Evolutionary conservation across 2,329 filamentous ascomycete species (phyloP).

Genomic region (Alternaria sp.): DNA sequence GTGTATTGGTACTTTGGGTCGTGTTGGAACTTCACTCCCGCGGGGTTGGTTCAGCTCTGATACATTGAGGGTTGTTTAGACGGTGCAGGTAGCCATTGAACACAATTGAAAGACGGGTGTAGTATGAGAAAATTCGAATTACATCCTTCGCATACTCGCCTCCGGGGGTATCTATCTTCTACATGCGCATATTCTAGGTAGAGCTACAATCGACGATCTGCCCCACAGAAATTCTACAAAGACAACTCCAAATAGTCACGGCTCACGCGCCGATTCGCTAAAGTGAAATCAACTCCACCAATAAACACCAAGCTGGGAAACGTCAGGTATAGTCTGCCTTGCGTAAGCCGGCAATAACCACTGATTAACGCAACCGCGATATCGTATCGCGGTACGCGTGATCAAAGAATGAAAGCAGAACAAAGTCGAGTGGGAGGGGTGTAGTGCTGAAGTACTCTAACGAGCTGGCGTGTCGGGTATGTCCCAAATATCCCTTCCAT

Average conservation of each 20-base stretch:
- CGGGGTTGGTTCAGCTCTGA: not conserved
- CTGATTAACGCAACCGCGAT: constrained; percentile 1
- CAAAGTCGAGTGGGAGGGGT: not conserved
- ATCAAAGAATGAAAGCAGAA: not conserved
- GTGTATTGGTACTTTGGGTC: not conserved
- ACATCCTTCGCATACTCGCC: not conserved
- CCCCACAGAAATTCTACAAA: not conserved
- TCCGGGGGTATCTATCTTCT: constrained; percentile 7
- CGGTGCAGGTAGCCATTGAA: not conserved
- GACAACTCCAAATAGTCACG: not conserved
- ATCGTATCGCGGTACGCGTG: not conserved
- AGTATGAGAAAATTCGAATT: not conserved
- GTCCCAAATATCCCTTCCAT: constrained; percentile 50
- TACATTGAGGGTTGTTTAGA: not conserved
- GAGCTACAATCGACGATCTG: not conserved
- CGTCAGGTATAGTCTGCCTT: not conserved
- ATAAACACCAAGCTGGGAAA: constrained; percentile 5
- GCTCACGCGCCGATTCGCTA: constrained; percentile 7
- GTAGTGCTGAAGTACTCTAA: constrained; percentile 6
- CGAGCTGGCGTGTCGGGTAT: constrained; percentile 53
- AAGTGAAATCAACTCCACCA: not conserved
- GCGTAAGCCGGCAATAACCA: not conserved
- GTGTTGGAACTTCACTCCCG: not conserved
- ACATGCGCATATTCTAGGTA: not conserved
- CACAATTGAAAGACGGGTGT: not conserved